Percentiles rank a stretch among this genome's conserved stretches.
Evolutionary conservation across 2,329 filamentous ascomycete species (phyloP).

Genomic region (Teratosphaeriaceae sp.): DNA sequence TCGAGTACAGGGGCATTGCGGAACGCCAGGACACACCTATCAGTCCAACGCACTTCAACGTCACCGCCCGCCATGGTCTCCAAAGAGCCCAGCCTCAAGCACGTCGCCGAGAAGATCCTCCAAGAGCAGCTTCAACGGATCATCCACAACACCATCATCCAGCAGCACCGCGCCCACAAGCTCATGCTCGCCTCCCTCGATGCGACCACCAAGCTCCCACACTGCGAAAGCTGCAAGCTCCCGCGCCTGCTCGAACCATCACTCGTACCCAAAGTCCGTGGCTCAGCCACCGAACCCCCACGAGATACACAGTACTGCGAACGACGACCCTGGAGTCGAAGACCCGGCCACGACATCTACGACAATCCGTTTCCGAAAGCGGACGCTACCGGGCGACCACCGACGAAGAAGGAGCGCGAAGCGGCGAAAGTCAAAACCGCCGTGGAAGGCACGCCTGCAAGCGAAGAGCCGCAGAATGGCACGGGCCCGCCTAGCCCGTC

Average conservation of each 20-base stretch:
- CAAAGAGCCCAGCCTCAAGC: constrained; percentile 9
- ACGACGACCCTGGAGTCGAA: constrained; percentile 69
- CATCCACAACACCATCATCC: constrained; percentile 65
- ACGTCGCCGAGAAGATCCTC: constrained; percentile 54
- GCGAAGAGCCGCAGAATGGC: constrained; percentile 32
- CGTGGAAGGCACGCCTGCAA: constrained; percentile 39
- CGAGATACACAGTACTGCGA: constrained; percentile 62
- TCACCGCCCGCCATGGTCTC: neutral
- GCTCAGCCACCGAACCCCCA: constrained; percentile 32
- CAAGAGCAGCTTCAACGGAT: constrained; percentile 72
- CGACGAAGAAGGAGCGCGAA: constrained; percentile 71
- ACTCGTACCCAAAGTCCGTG: constrained; percentile 38
- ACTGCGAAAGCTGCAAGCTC: constrained; percentile 68
- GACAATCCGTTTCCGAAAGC: constrained; percentile 74
- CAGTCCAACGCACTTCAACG: too few relatives aligned
- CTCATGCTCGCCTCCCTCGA: constrained; percentile 66
- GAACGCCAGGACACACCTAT: too few relatives aligned
- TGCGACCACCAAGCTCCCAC: constrained; percentile 63
- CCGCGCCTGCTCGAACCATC: constrained; percentile 68
- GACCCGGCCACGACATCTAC: constrained; percentile 72
- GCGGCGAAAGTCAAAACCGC: constrained; percentile 46
- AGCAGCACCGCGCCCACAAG: constrained; percentile 74
- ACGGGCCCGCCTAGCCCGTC: constrained; percentile 28
- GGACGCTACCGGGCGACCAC: constrained; percentile 44
- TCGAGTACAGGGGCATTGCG: too few relatives aligned